Evolutionary conservation across 371 early-diverging fungal genomes (phyloP).

Genomic region (Mortierella sp.): DNA sequence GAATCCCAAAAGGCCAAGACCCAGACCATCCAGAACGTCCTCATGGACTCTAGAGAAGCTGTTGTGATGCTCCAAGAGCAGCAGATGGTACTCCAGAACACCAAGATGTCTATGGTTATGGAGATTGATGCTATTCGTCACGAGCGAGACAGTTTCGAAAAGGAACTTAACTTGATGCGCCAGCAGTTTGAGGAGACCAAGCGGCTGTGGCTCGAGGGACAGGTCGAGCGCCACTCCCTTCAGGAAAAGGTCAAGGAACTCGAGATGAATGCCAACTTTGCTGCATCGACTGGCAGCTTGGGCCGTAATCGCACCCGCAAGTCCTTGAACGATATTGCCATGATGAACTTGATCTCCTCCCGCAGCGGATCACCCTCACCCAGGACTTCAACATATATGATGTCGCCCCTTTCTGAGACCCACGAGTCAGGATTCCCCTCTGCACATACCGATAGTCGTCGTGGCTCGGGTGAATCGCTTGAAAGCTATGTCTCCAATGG

Average conservation of each 20-base stretch:
- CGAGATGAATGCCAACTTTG: conserved; percentile 50
- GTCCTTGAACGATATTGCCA: conserved; percentile 43
- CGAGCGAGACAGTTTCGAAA: conserved; percentile 38
- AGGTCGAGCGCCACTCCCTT: conserved; percentile 45
- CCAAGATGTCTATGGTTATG: conserved; percentile 51
- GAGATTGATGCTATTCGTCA: conserved; percentile 38
- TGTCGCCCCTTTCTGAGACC: conserved; percentile 24
- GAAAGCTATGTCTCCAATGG: conserved; percentile 19
- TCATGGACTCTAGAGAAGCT: conserved; percentile 55
- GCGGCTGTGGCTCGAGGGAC: conserved; percentile 45
- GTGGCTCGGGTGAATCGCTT: conserved; percentile 39
- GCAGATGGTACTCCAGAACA: conserved; percentile 33
- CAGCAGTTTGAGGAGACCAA: conserved; percentile 56
- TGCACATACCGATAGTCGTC: conserved; percentile 18
- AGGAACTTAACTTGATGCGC: conserved; percentile 36
- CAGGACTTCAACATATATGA: conserved; percentile 33
- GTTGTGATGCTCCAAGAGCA: conserved; percentile 49
- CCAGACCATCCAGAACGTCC: conserved; percentile 28
- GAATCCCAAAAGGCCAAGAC: conserved; percentile 47
- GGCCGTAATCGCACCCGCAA: conserved; percentile 46
- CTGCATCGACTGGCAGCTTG: conserved; percentile 33
- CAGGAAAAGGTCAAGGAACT: conserved; percentile 55
- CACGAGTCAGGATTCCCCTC: conserved; percentile 14
- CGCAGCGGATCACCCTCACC: conserved; percentile 49
- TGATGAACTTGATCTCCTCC: conserved; percentile 39